phyloP scores from a whole-genome alignment of 352 stramenopile genomes.

The Globisporangium cylindrosporum region DNA sequence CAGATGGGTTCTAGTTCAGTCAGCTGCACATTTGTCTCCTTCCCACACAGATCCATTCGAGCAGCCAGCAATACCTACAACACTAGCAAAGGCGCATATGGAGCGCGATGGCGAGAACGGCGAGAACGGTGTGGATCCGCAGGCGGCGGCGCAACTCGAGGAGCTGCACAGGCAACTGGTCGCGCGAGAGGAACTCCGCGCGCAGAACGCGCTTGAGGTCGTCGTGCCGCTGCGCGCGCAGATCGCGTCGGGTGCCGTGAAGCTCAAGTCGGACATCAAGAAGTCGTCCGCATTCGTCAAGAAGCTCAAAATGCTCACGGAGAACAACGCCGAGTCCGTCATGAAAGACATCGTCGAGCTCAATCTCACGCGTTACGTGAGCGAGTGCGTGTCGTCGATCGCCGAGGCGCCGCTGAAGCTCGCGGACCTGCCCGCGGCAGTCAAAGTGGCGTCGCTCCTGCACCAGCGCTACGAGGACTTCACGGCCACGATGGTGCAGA shows the following conservation, averaged over 20 bases:
- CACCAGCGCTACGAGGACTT: conserved; percentile 93
- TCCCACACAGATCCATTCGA: not conserved
- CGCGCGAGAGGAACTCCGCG: conserved; percentile 44
- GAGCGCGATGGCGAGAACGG: conserved; percentile 2
- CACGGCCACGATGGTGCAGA: conserved; percentile 44
- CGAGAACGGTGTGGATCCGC: conserved; percentile 10
- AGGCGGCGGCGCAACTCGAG: conserved; percentile 32
- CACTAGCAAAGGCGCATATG: conserved; percentile 4
- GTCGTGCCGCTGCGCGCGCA: conserved; percentile 60
- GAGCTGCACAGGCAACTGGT: conserved; percentile 40
- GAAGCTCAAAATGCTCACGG: conserved; percentile 88
- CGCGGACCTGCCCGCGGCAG: conserved; percentile 79
- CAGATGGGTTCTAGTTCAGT: too few species aligned
- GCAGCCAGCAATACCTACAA: not conserved
- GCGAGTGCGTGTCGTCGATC: conserved; percentile 90
- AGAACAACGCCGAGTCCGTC: conserved; percentile 67
- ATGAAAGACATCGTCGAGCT: conserved; percentile 87
- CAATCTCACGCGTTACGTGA: conserved; percentile 95
- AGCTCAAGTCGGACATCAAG: conserved; percentile 98
- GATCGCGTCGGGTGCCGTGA: conserved; percentile 86
- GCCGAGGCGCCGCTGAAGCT: conserved; percentile 86
- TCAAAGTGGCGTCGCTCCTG: conserved; percentile 86
- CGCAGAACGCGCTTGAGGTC: conserved; percentile 44
- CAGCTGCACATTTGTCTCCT: too few species aligned
- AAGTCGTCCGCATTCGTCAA: conserved; percentile 98